These are phyloP conservation scores for Zea mays DNA, from an alignment of 176 grass and related monocot genomes.

Conservation along the genomic window DNA sequence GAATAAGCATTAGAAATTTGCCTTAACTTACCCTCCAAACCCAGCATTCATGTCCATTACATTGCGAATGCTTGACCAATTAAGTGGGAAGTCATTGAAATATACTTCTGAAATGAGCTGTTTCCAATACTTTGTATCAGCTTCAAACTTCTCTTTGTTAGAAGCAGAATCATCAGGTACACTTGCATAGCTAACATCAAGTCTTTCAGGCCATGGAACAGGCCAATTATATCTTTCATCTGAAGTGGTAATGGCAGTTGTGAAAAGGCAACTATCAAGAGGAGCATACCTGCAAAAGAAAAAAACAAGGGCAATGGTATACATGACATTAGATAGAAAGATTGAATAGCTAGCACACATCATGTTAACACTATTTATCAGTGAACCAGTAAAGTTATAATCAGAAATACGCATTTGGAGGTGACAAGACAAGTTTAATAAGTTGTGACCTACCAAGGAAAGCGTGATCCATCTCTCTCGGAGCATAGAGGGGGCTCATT, in stretches of 20 bases:
- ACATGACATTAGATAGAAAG: constrained; percentile 28
- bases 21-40: constrained; percentile 75
- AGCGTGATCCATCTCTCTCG: constrained; percentile 43
- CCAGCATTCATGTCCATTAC: constrained; percentile 97
- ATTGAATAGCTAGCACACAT: neutral
- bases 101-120: constrained; percentile 58
- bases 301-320: constrained; percentile 23
- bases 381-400: constrained; percentile 13
- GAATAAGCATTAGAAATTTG: constrained; percentile 10
- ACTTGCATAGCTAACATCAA: constrained; percentile 46
- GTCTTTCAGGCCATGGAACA: constrained; percentile 75
- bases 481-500: constrained; percentile 58
- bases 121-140: constrained; percentile 71
- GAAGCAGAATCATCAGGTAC: constrained; percentile 44
- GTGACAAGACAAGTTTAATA: constrained; percentile 22
- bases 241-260: constrained; percentile 38
- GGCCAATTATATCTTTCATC: constrained; percentile 63
- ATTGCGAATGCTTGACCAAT: constrained; percentile 81
- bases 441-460: constrained; percentile 69
- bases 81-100: constrained; percentile 60
- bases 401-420: constrained; percentile 9
- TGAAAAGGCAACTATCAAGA: constrained; percentile 71
- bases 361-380: neutral
- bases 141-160: constrained; percentile 50
- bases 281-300: constrained; percentile 64